These are phyloP conservation scores for Lentinula detonsa DNA, from an alignment of 768 basidiomycete species.

Conservation along the genomic window DNA sequence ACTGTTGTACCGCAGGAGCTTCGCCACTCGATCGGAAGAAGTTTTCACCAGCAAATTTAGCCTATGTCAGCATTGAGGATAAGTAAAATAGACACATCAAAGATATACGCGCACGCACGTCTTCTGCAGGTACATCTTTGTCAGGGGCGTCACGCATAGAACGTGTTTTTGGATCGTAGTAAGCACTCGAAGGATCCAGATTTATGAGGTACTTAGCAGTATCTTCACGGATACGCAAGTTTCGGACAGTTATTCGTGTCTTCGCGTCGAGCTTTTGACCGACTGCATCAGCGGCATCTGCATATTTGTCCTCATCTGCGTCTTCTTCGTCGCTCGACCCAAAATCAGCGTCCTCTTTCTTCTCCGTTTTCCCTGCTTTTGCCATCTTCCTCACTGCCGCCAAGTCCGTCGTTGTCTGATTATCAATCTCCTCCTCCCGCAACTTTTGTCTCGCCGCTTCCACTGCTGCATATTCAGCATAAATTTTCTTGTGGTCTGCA, in stretches of 20 bases:
- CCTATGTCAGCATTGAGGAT: constrained; percentile 33
- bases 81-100: constrained; percentile 2
- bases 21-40: constrained; percentile 90
- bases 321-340: constrained; percentile 96
- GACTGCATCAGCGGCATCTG: constrained; percentile 95
- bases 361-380: constrained; percentile 76
- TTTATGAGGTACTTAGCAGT: constrained; percentile 99
- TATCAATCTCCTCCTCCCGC: constrained; percentile 96
- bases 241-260: constrained; percentile 96
- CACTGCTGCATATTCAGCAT: constrained; percentile 91
- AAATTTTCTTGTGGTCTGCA: constrained; percentile 75
- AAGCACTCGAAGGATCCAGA: constrained; percentile 89
- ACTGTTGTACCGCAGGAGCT: constrained; percentile 83
- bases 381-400: constrained; percentile 93
- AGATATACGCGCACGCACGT: constrained; percentile 46
- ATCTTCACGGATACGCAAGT: constrained; percentile 97
- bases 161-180: constrained; percentile 98
- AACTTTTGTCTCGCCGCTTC: constrained; percentile 88
- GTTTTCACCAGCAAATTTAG: constrained; percentile 94
- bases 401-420: constrained; percentile 88
- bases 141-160: constrained; percentile 98
- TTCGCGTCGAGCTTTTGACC: constrained; percentile 98
- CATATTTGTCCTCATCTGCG: constrained; percentile 96
- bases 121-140: constrained; percentile 73
- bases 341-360: constrained; percentile 82